Percentiles rank a stretch among this genome's conserved stretches.
Evolutionary conservation across 1,284 basidiomycete genomes (phyloP).

Genomic region (Rhodotorula sp.): DNA sequence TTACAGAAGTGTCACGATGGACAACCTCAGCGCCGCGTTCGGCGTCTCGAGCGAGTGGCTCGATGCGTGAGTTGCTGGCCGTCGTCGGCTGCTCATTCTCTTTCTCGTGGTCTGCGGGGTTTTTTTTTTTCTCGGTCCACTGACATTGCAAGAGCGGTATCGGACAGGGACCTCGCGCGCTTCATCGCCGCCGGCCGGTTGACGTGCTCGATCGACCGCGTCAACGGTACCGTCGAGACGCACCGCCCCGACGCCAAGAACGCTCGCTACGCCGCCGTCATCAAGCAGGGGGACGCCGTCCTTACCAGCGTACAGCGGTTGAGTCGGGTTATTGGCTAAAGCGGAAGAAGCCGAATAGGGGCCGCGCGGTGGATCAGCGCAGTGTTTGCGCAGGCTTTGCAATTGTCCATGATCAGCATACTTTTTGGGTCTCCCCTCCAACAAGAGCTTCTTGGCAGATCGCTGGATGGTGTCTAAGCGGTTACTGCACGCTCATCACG

Average conservation of each 20-base stretch:
- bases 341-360: background rate
- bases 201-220: conserved; percentile 90
- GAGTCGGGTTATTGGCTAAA: conserved; percentile 45
- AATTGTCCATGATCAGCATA: too few species aligned
- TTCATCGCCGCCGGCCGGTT: conserved; percentile 90
- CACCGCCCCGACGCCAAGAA: conserved; percentile 79
- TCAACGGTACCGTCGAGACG: conserved; percentile 90
- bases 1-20: conserved; percentile 84
- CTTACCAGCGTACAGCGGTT: conserved; percentile 57
- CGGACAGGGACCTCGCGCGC: conserved; percentile 73
- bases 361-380: background rate
- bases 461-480: too few species aligned
- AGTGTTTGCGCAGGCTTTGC: too few species aligned
- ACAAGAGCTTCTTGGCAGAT: too few species aligned
- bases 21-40: conserved; percentile 81
- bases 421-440: too few species aligned
- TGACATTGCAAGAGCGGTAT: background rate
- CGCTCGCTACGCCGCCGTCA: conserved; percentile 83
- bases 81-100: background rate
- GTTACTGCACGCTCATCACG: background rate
- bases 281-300: conserved; percentile 83
- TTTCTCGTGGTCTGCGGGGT: conserved; percentile 1
- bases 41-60: conserved; percentile 87
- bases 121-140: background rate
- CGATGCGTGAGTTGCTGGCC: conserved; percentile 62